Base-by-base conservation (phyloP, 306 rosid species). In the Dryas drummondii region DNA sequence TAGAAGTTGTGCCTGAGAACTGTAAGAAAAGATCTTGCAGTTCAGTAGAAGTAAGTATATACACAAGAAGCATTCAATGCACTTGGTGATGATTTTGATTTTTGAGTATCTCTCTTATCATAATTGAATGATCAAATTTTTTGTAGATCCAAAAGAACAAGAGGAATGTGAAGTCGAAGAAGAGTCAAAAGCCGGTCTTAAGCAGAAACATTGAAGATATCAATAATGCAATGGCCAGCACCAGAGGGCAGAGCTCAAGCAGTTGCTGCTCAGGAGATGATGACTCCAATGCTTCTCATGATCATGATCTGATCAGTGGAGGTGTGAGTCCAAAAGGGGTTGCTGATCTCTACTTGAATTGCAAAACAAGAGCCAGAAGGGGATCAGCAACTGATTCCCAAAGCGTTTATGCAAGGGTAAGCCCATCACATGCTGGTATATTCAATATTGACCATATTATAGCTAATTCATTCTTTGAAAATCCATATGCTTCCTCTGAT, bases 321-420 rank as follows among this genome's bases (percentile, higher is more conserved):
- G 79, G 66, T 3, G 79, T 76, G 80, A 93, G 54, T 66, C 84
- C 79, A 4, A 82, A 86, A 61, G 77, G 55, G 56, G 41, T 81
- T 6, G 61, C 65, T 45, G 13, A 75, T 75, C 54, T 59, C 3
- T 76, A 80, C 72, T 76, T 56, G 67, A 88, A 80, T 73, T 90
- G 90, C 2, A 87, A 85, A 81, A 52, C 82, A 66, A 82, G 79
- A 76, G 68, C 84, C 56, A 71, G 71, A 49, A 92, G 85, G 78
- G 90, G 86, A 62, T 82, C 96, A 76, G 83, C 91, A 58, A 84
- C 93, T 68, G 97, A 92, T 82, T 91, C 92, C 22, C 99, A 94
- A 73, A 86, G 97, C 68, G 55, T 92, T 44, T 92, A 94, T 82
- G 99, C 97, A 64, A 90, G 86, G 76, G 99, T 90, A 85, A 74